Percentiles rank a stretch among this genome's conserved stretches.
These are phyloP conservation scores for Haematococcus sp. DNA, from an alignment of 139 green algal species.

Conservation along the genomic window DNA sequence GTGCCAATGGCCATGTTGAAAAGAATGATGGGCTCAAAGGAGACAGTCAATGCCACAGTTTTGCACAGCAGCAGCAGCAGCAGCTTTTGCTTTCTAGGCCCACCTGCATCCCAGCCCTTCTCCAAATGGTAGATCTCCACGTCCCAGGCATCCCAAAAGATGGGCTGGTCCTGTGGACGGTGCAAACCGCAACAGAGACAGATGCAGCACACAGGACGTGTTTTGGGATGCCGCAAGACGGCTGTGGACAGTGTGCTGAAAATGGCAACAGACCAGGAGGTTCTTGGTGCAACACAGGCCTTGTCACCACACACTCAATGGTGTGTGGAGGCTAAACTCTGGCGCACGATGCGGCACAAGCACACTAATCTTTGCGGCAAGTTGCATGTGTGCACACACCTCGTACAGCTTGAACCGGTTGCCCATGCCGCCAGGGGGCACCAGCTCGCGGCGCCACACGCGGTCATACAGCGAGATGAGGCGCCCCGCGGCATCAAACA, in stretches of 20 bases:
- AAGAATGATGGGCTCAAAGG: no score
- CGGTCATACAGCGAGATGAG: slow-evolving; percentile 23
- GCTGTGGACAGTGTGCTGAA: no score
- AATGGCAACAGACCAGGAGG: no score
- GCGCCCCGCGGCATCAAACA: slow-evolving; percentile 19
- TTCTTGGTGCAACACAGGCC: no score
- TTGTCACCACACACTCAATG: no score
- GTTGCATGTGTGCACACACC: no score
- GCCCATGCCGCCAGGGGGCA: slow-evolving; percentile 15
- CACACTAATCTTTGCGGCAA: no score
- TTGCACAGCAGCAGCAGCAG: background rate
- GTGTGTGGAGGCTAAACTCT: background rate
- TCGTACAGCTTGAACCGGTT: slow-evolving; percentile 37
- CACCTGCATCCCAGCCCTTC: slow-evolving; percentile 21
- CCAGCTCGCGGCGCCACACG: slow-evolving; percentile 22
- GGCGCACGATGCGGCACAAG: background rate
- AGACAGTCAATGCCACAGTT: background rate
- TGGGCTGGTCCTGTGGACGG: slow-evolving; percentile 14
- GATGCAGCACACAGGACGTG: no score
- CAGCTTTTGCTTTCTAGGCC: background rate
- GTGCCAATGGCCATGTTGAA: no score
- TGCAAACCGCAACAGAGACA: no score
- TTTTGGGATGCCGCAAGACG: no score
- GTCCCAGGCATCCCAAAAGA: slow-evolving; percentile 46
- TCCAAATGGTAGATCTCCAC: slow-evolving; percentile 41